phyloP scores from a whole-genome alignment of 2,329 filamentous ascomycete genomes.

The Lecanicillium sp. region DNA sequence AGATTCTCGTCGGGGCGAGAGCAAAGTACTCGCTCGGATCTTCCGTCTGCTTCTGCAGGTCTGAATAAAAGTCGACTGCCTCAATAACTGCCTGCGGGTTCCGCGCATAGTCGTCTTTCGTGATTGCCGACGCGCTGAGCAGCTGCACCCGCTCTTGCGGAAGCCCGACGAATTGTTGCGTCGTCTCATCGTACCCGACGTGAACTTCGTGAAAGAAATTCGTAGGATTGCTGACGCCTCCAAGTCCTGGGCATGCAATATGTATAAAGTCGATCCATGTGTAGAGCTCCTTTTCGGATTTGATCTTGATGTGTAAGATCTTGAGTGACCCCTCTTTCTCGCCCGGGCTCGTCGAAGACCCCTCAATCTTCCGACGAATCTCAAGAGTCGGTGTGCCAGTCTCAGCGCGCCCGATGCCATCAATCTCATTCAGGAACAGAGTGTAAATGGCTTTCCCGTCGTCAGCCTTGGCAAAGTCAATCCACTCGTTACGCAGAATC shows the following conservation, averaged over 20 bases:
- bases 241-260: conserved; percentile 84
- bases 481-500: conserved; percentile 74
- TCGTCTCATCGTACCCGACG: conserved; percentile 85
- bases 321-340: conserved; percentile 68
- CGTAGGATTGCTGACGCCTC: conserved; percentile 87
- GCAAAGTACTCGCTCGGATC: conserved; percentile 1
- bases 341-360: conserved; percentile 57
- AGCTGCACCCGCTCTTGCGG: conserved; percentile 24
- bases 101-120: conserved; percentile 11
- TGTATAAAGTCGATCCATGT: conserved; percentile 95
- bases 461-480: conserved; percentile 84
- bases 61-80: conserved; percentile 11
- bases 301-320: conserved; percentile 77
- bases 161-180: conserved; percentile 57
- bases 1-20: conserved; percentile 2
- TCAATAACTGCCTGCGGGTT: conserved; percentile 13
- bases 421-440: conserved; percentile 72
- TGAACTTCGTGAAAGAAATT: conserved; percentile 91
- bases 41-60: conserved; percentile 7
- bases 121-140: conserved; percentile 24
- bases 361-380: conserved; percentile 64
- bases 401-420: conserved; percentile 77
- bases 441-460: conserved; percentile 72
- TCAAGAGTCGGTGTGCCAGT: conserved; percentile 81
- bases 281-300: conserved; percentile 85